Conservation (phyloP, 2,329 filamentous ascomycete genomes). For the Penicillium frequentans region DNA sequence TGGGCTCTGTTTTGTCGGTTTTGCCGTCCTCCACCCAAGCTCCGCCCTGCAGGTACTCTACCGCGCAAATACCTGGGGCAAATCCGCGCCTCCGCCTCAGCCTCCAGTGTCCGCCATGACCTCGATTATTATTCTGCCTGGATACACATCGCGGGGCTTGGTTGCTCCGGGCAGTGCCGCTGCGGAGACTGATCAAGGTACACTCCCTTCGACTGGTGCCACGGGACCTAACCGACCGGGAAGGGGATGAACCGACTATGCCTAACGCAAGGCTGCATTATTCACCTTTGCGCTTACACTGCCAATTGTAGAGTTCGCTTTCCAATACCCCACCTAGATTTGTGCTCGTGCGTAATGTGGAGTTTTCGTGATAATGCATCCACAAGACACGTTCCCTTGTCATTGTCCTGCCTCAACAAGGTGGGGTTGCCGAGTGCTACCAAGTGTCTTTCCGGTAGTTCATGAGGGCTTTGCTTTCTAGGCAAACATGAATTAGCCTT, state of each 20-base stretch:
- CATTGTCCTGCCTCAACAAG: background rate
- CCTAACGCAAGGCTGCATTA: background rate
- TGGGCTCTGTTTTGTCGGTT: background rate
- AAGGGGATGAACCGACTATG: background rate
- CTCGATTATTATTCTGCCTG: slow-evolving; percentile 9
- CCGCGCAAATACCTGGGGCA: background rate
- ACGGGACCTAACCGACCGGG: background rate
- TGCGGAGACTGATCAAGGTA: background rate
- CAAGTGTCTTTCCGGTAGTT: background rate
- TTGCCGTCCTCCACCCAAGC: background rate
- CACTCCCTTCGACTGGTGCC: background rate
- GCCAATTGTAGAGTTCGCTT: background rate
- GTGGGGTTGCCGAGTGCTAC: background rate
- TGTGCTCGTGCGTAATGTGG: background rate
- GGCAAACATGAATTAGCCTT: background rate
- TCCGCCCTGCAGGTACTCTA: background rate
- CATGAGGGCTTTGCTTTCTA: background rate
- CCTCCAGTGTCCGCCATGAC: background rate
- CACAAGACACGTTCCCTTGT: background rate
- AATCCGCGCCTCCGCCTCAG: slow-evolving; percentile 7
- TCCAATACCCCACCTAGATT: background rate
- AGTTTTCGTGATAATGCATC: background rate
- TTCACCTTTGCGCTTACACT: background rate
- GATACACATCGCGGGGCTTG: slow-evolving; percentile 2
- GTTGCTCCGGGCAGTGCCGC: slow-evolving; percentile 8